Conservation (phyloP, 129 eudicot genomes). For the Artemisia tridentata region DNA sequence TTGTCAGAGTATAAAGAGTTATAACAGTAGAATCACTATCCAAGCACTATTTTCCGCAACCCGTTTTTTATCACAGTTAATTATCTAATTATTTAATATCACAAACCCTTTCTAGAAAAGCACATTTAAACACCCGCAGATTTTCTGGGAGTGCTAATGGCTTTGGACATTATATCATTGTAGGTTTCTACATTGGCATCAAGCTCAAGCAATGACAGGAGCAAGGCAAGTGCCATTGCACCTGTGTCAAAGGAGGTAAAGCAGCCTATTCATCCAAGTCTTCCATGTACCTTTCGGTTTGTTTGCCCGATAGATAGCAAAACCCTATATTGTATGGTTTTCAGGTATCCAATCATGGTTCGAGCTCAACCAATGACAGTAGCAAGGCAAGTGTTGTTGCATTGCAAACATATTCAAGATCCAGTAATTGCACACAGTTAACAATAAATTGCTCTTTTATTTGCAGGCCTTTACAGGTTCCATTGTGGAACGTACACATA, state of each 20-base stretch:
- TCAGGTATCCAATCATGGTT: slow-evolving; percentile 32
- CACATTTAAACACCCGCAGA: background rate
- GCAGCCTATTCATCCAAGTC: background rate
- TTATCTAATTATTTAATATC: too few relatives aligned
- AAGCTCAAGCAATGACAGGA: slow-evolving; percentile 17
- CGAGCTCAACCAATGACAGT: slow-evolving; percentile 18
- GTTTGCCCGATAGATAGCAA: background rate
- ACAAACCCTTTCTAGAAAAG: background rate
- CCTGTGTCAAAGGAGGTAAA: slow-evolving; percentile 28
- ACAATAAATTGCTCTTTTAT: background rate
- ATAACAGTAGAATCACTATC: too few relatives aligned
- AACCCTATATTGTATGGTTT: background rate
- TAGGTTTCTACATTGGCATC: slow-evolving; percentile 16
- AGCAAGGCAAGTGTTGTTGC: slow-evolving; percentile 45
- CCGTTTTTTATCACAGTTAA: background rate
- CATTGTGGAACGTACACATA: slow-evolving; percentile 61
- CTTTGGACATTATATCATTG: background rate
- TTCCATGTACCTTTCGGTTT: background rate
- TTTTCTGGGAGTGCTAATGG: slow-evolving; percentile 13
- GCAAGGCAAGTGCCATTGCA: slow-evolving; percentile 7
- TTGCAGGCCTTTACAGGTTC: slow-evolving; percentile 78
- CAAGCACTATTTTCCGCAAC: too few relatives aligned
- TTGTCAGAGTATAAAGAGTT: too few relatives aligned
- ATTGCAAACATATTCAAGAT: background rate
- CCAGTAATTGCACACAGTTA: background rate